Base-by-base conservation (phyloP, 176 grass and related monocot genomes). In the Tillandsia fasciculata region DNA sequence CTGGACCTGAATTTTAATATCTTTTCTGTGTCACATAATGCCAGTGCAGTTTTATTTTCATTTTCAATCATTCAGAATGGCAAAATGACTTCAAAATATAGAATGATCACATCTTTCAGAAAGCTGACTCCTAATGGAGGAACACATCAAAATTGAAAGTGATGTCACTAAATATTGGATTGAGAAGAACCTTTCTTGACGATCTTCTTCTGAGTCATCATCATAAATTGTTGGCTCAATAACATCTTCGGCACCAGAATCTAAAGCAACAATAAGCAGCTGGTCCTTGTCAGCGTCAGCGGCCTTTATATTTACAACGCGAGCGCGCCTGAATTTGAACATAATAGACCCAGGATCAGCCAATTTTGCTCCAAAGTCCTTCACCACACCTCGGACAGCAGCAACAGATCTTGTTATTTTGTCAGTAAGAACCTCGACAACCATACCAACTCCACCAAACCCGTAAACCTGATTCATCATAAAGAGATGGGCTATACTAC, bases 341-440 rank as follows among this genome's bases (percentile, higher is more conserved):
- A 83, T 83, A 71, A 92, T 86, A 81, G 93, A 97, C 23, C 93
- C 93, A 65, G 93, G 84, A 75, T 92, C 89, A 75, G 93, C 89
- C 64, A 97, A 86, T 70, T 97, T 97, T 78, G 84, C 93, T 53
- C 82, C 79, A 2, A 52, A 82, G 47, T 97, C 89, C 72, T 90
- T 97, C 54, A 87, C 74, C 3, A 83, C 82, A 47, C 85, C 83
- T 90, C 89, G 88, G 53, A 97, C 79, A 48, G 78, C 73, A 51
- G 84, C 83, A 58, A 90, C 78, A 42, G 93, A 97, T 97, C 89
- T 89, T 75, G 93, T 97, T 74, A 97, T 87, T 92, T 97, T 97
- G 79, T 97, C 93, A n/a, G 93, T 97, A 48, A 97, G 81, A 26
- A 92, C 93, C 74, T 97, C 93, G 57, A 97, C 89, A 48, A 97